Evolutionary conservation across 1,284 basidiomycete species (phyloP).

Genomic region (Puccinia novopanici): DNA sequence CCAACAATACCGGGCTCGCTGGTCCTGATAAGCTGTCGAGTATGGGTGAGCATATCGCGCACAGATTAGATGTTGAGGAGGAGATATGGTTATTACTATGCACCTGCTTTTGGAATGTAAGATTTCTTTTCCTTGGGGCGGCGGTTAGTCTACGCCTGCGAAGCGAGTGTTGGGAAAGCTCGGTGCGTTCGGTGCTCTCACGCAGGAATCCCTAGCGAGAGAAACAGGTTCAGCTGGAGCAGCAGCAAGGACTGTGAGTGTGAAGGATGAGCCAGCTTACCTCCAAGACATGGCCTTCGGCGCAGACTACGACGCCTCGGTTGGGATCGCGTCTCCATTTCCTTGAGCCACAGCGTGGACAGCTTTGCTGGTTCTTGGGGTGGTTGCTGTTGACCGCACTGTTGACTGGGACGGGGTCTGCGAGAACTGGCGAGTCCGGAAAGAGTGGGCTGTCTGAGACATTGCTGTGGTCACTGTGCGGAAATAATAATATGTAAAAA

Average conservation of each 20-base stretch:
- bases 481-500: background rate
- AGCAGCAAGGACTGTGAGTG: background rate
- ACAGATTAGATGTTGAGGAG: background rate
- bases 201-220: slow-evolving; percentile 28
- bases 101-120: slow-evolving; percentile 31
- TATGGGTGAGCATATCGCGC: background rate
- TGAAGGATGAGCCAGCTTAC: slow-evolving; percentile 8
- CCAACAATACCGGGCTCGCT: slow-evolving; percentile 36
- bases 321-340: slow-evolving; percentile 51
- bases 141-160: slow-evolving; percentile 22
- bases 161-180: slow-evolving; percentile 16
- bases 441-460: background rate
- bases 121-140: slow-evolving; percentile 12
- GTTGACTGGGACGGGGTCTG: slow-evolving; percentile 7
- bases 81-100: background rate
- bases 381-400: background rate
- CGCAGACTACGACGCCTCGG: slow-evolving; percentile 52
- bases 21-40: slow-evolving; percentile 29
- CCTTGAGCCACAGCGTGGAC: slow-evolving; percentile 52
- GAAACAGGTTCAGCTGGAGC: background rate
- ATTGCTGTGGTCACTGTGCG: background rate
- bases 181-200: slow-evolving; percentile 35
- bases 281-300: slow-evolving; percentile 54
- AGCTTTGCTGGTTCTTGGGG: slow-evolving; percentile 28
- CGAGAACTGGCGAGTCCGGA: background rate